A percentile compares a stretch with the other conserved stretches of the same genome.
Evolutionary conservation across 164 flowering plant species (phyloP).

Genomic region (Sedum album): DNA sequence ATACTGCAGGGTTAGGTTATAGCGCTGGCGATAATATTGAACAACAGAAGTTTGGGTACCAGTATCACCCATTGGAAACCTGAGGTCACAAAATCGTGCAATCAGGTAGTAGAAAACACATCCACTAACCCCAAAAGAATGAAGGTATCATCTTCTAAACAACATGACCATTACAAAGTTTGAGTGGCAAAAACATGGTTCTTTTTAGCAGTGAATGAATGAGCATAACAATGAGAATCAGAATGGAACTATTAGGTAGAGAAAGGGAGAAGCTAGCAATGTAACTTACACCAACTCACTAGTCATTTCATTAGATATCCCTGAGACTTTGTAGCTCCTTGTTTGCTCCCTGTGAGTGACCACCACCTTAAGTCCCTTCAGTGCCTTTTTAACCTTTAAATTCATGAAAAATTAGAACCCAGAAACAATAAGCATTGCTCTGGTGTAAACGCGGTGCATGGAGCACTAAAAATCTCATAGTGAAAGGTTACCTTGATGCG

Average conservation of each 20-base stretch:
- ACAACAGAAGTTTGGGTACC: constrained; percentile 20
- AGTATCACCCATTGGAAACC: constrained; percentile 22
- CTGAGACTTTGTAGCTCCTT: constrained; percentile 17
- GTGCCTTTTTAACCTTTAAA: constrained; percentile 25
- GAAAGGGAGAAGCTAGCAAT: no score
- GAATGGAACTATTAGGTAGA: no score
- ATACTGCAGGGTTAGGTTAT: constrained; percentile 18
- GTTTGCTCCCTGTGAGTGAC: constrained; percentile 12
- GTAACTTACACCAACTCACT: constrained; percentile 20
- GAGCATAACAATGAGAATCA: not conserved
- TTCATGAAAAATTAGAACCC: not conserved
- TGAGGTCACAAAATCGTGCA: constrained; percentile 4
- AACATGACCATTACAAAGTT: not conserved
- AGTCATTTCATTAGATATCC: constrained; percentile 17
- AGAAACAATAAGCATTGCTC: not conserved
- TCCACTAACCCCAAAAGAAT: not conserved
- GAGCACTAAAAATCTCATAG: not conserved
- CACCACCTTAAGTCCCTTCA: constrained; percentile 34
- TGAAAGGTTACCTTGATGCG: constrained; percentile 40
- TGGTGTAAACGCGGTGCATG: not conserved
- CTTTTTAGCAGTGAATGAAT: not conserved
- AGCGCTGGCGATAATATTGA: constrained; percentile 30
- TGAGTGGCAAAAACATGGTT: not conserved
- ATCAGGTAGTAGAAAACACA: not conserved
- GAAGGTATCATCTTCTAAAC: no score